Conservation (phyloP, 2,329 filamentous ascomycete genomes). For the Ophiocordyceps camponoti-leonardi region DNA sequence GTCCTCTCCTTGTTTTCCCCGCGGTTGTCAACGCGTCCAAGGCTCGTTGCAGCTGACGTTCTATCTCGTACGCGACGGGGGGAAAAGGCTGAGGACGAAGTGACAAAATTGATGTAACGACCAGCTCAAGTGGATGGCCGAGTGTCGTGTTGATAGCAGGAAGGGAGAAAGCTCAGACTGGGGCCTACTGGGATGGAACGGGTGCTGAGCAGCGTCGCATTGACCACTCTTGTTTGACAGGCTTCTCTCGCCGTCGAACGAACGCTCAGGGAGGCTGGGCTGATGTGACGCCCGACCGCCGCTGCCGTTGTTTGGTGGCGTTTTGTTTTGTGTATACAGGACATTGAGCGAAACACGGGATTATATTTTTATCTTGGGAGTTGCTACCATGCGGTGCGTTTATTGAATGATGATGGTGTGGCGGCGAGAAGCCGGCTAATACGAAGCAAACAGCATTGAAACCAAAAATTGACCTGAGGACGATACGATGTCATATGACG, state of each 20-base stretch:
- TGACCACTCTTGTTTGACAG: conserved; percentile 12
- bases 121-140: not conserved
- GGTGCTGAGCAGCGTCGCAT: conserved; percentile 4
- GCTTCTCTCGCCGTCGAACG: conserved; percentile 9
- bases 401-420: not conserved
- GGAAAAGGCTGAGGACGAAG: conserved; percentile 67
- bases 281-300: conserved; percentile 8
- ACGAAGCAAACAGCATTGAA: not conserved
- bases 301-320: conserved; percentile 2
- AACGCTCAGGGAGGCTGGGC: conserved; percentile 11
- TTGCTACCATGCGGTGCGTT: not conserved
- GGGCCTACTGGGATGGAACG: not conserved
- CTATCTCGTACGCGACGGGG: conserved; percentile 3
- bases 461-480: not conserved
- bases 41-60: conserved; percentile 13
- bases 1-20: conserved; percentile 3
- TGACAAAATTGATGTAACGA: conserved; percentile 73
- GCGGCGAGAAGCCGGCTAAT: not conserved
- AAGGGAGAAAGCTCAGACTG: not conserved
- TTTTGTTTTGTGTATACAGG: not conserved
- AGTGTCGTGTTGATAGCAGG: not conserved
- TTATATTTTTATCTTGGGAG: not conserved
- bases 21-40: conserved; percentile 4
- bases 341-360: no score
- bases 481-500: not conserved